Percentiles rank a stretch among this genome's conserved stretches.
Evolutionary conservation across 164 flowering plant genomes (phyloP).

Genomic region (Tetracentron sinense): DNA sequence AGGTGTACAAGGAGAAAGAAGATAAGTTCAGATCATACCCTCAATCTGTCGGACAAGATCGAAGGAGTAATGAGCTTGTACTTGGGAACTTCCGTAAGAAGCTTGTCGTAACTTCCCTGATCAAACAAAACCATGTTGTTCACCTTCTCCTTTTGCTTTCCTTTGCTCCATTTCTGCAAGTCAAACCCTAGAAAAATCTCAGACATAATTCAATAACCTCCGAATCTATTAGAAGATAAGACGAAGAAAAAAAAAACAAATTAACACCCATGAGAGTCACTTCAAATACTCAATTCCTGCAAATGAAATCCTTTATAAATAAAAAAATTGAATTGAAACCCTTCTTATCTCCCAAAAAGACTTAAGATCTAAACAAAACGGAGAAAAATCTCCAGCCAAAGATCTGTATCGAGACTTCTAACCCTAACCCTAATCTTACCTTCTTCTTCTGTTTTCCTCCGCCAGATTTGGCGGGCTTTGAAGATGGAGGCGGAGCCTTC

Average conservation of each 20-base stretch:
- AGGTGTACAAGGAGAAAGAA: neutral
- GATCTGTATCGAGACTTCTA: too few relatives aligned
- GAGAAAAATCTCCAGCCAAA: too few relatives aligned
- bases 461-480: constrained; percentile 25
- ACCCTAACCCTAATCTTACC: constrained; percentile 11
- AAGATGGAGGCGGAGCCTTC: constrained; percentile 25
- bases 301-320: too few relatives aligned
- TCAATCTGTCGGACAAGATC: constrained; percentile 2
- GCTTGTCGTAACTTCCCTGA: neutral
- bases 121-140: constrained; percentile 10
- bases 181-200: neutral
- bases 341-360: too few relatives aligned
- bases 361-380: too few relatives aligned
- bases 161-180: constrained; percentile 5
- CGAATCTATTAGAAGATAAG: too few relatives aligned
- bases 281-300: too few relatives aligned
- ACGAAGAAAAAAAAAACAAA: too few relatives aligned
- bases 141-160: constrained; percentile 12
- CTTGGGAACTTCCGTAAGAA: neutral
- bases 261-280: too few relatives aligned
- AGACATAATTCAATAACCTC: neutral
- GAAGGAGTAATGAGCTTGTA: constrained; percentile 3
- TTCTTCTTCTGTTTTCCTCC: constrained; percentile 29
- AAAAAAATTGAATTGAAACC: too few relatives aligned
- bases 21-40: neutral